These are phyloP conservation scores for Ceratobasidium sp. DNA, from an alignment of 1,284 basidiomycete species.

Conservation along the genomic window DNA sequence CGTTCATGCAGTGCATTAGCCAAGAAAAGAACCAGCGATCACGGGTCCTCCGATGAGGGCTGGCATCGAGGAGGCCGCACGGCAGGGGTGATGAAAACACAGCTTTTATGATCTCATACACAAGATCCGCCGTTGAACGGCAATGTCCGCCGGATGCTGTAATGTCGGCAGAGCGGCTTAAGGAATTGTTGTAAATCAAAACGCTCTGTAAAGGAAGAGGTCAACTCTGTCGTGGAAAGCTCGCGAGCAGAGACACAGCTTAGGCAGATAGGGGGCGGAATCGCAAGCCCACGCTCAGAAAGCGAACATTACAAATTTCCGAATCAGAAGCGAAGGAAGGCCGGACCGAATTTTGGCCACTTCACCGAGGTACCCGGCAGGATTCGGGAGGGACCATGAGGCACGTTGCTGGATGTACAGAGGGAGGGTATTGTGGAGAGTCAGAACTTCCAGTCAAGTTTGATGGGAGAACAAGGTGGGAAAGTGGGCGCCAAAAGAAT, in stretches of 20 bases:
- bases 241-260: background rate
- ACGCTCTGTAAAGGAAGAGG: too few species aligned
- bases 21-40: background rate
- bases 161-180: background rate
- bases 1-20: background rate
- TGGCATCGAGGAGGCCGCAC: background rate
- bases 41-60: background rate
- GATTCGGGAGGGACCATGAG: too few species aligned
- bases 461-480: too few species aligned
- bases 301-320: too few species aligned
- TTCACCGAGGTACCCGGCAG: too few species aligned
- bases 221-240: background rate
- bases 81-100: background rate
- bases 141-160: background rate
- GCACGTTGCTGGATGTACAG: too few species aligned
- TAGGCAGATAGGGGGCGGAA: background rate
- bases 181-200: background rate
- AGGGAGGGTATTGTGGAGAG: too few species aligned
- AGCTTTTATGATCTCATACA: background rate
- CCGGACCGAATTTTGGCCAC: too few species aligned
- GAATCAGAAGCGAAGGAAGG: too few species aligned
- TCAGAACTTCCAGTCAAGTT: too few species aligned
- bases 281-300: background rate
- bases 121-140: background rate
- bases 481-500: too few species aligned